phyloP scores from a whole-genome alignment of 768 basidiomycete genomes.

The Hypholoma sublateritium region DNA sequence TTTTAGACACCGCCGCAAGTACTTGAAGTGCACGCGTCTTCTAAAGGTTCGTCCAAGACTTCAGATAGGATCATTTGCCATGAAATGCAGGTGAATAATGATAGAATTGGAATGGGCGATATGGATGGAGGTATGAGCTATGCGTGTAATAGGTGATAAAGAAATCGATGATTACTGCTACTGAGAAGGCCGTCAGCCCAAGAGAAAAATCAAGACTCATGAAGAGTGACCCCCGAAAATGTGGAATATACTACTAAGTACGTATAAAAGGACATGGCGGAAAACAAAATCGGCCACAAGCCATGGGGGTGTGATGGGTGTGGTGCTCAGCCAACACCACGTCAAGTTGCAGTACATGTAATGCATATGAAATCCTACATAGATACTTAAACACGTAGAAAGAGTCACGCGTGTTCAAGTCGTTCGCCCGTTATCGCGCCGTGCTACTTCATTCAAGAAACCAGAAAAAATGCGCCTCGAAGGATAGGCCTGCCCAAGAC shows the following conservation, averaged over 20 bases:
- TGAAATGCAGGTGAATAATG: constrained; percentile 3
- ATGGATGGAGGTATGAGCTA: constrained; percentile 1
- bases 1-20: no score
- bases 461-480: neutral
- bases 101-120: constrained; percentile 3
- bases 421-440: neutral
- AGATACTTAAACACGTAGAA: constrained; percentile 10
- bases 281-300: constrained; percentile 23
- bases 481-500: constrained; percentile 11
- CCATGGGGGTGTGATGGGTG: constrained; percentile 10
- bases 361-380: constrained; percentile 14
- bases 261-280: constrained; percentile 2
- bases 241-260: constrained; percentile 1
- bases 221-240: constrained; percentile 12
- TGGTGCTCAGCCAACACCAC: neutral
- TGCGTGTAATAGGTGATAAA: neutral
- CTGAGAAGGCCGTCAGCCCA: neutral
- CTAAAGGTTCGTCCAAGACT: no score
- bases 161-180: neutral
- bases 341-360: neutral
- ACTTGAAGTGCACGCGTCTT: no score
- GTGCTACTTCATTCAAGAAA: neutral
- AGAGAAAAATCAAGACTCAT: constrained; percentile 13
- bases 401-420: neutral
- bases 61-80: no score